These are phyloP conservation scores for Phytophthora pinifolia DNA, from an alignment of 352 stramenopile species.

Conservation along the genomic window DNA sequence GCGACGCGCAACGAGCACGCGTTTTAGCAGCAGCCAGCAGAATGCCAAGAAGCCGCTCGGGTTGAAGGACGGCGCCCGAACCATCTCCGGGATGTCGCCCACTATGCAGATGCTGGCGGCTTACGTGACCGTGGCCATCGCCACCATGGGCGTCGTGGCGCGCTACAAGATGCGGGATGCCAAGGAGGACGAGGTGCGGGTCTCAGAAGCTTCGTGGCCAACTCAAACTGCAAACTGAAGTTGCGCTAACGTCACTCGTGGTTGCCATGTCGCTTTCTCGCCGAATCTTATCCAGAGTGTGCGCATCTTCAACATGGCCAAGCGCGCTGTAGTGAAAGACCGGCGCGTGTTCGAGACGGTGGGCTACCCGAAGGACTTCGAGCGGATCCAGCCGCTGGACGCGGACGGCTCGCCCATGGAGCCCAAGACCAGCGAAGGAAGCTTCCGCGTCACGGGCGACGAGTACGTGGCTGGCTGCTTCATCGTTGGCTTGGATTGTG, in stretches of 20 bases:
- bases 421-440: slow-evolving; percentile 34
- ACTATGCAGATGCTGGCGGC: slow-evolving; percentile 56
- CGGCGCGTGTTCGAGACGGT: slow-evolving; percentile 69
- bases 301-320: slow-evolving; percentile 75
- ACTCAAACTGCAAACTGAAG: too few relatives aligned
- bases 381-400: slow-evolving; percentile 33
- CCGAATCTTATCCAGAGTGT: slow-evolving; percentile 34
- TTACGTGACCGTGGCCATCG: slow-evolving; percentile 60
- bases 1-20: neutral
- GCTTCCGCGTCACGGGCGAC: slow-evolving; percentile 58
- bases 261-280: slow-evolving; percentile 5
- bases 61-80: slow-evolving; percentile 40
- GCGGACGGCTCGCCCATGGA: slow-evolving; percentile 9
- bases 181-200: slow-evolving; percentile 49
- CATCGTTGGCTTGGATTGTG: neutral
- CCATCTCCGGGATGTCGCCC: slow-evolving; percentile 32
- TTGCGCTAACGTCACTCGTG: slow-evolving; percentile 14
- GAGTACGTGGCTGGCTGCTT: slow-evolving; percentile 30
- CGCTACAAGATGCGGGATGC: slow-evolving; percentile 59
- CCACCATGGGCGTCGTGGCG: slow-evolving; percentile 54
- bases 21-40: slow-evolving; percentile 21
- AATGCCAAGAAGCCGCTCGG: slow-evolving; percentile 35
- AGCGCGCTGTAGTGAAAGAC: slow-evolving; percentile 74
- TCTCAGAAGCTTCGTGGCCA: too few relatives aligned
- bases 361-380: slow-evolving; percentile 74